Evolutionary conservation across 495 filamentous ascomycete genomes (phyloP).

Genomic region (Talaromyces trachyspermus): DNA sequence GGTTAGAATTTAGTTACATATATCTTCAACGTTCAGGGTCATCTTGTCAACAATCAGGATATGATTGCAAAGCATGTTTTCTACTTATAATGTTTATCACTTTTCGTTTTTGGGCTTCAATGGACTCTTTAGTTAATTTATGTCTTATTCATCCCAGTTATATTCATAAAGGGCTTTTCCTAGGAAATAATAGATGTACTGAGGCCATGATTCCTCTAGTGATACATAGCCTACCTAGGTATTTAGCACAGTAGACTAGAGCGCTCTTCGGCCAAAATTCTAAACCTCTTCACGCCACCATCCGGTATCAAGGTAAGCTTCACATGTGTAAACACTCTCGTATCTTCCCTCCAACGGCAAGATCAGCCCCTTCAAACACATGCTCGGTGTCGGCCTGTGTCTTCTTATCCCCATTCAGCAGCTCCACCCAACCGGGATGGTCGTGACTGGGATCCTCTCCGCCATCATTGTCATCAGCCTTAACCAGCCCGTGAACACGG

Average conservation of each 20-base stretch:
- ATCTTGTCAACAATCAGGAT: no score
- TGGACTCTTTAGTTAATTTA: no score
- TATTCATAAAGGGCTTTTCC: no score
- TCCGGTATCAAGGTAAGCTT: constrained; percentile 91
- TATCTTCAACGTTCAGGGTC: no score
- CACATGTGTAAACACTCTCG: constrained; percentile 59
- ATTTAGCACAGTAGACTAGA: not conserved
- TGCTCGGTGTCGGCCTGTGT: constrained; percentile 76
- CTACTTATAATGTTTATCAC: no score
- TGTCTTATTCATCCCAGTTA: no score
- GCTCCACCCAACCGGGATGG: constrained; percentile 60
- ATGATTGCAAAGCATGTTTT: no score
- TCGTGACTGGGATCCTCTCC: constrained; percentile 50
- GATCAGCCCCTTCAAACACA: constrained; percentile 47
- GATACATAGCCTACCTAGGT: not conserved
- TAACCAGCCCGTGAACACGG: constrained; percentile 46
- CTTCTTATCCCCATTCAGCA: constrained; percentile 60
- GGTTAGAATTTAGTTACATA: no score
- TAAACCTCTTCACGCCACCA: constrained; percentile 81
- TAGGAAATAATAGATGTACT: no score
- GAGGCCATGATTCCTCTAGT: not conserved
- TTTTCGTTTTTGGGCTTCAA: no score
- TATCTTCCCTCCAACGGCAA: constrained; percentile 28
- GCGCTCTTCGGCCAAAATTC: constrained; percentile 65
- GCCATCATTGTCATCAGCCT: constrained; percentile 50